A percentile compares a stretch with the other conserved stretches of the same genome.
phyloP scores from a whole-genome alignment of 306 rosid genomes.

The Notholithocarpus densiflorus region DNA sequence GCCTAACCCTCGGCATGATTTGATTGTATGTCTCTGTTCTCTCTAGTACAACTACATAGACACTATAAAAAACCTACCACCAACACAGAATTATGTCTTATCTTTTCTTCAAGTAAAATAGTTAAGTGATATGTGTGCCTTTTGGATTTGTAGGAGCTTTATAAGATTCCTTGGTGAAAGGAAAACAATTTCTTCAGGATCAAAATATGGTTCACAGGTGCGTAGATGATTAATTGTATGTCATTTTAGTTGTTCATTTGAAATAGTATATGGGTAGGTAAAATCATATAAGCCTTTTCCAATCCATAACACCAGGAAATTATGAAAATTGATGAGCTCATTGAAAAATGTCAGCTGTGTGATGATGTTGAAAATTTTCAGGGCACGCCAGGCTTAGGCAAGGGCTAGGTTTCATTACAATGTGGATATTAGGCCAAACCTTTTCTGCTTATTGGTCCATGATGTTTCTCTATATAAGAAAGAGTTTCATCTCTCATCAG shows the following conservation, averaged over 20 bases:
- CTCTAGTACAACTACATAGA: not conserved
- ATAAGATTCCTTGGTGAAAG: constrained; percentile 77
- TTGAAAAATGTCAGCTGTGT: not conserved
- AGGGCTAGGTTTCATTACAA: not conserved
- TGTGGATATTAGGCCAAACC: not conserved
- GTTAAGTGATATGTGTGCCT: constrained; percentile 17
- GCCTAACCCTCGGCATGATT: not conserved
- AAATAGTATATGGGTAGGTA: too few relatives aligned
- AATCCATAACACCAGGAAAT: not conserved
- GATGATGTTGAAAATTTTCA: not conserved
- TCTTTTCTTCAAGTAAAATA: constrained; percentile 20
- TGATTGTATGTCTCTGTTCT: not conserved
- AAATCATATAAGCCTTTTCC: not conserved
- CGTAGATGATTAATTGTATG: constrained; percentile 3
- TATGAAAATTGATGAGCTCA: not conserved
- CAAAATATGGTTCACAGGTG: constrained; percentile 83
- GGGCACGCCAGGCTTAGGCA: not conserved
- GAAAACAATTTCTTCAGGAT: constrained; percentile 56
- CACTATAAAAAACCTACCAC: not conserved
- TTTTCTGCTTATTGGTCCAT: not conserved
- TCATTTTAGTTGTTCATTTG: not conserved
- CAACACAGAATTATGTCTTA: constrained; percentile 1
- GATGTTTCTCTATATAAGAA: not conserved
- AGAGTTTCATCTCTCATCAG: not conserved
- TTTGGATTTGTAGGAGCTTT: constrained; percentile 61